Evolutionary conservation across 306 rosid genomes (phyloP).

Genomic region (Rosa rugosa): DNA sequence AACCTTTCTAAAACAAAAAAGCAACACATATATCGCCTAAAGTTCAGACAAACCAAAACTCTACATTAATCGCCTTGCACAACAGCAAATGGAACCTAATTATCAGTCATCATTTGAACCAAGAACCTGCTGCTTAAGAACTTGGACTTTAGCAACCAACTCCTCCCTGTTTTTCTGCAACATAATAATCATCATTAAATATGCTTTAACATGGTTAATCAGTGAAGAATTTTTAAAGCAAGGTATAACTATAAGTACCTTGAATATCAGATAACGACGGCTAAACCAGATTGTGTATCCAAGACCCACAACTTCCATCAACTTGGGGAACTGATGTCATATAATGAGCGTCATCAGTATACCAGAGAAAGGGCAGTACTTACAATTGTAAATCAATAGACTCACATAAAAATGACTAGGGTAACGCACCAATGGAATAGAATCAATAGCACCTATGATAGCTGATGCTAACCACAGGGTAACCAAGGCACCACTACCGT

Average conservation of each 20-base stretch:
- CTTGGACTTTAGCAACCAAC: conserved; percentile 58
- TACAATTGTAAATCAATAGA: not conserved
- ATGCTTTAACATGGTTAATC: not conserved
- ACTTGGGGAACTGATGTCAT: conserved; percentile 67
- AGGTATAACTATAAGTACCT: conserved; percentile 41
- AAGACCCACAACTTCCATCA: conserved; percentile 86
- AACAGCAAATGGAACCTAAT: not conserved
- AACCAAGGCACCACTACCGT: conserved; percentile 48
- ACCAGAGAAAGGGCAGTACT: not conserved
- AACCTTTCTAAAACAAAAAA: not conserved
- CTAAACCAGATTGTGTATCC: conserved; percentile 78
- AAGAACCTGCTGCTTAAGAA: conserved; percentile 63
- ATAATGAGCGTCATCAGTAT: conserved; percentile 3
- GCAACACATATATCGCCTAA: conserved; percentile 4
- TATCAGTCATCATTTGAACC: conserved; percentile 54
- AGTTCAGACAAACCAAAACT: conserved; percentile 13
- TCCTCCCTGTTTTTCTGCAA: conserved; percentile 83
- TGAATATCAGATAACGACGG: conserved; percentile 75
- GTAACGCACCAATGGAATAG: conserved; percentile 75
- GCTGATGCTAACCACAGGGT: conserved; percentile 73
- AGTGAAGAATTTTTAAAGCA: not conserved
- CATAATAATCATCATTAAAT: not conserved
- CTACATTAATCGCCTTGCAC: conserved; percentile 6
- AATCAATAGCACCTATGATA: conserved; percentile 71
- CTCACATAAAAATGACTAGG: not conserved